Conservation (phyloP, 1,284 basidiomycete species). For the Ceratobasidium sp. region DNA sequence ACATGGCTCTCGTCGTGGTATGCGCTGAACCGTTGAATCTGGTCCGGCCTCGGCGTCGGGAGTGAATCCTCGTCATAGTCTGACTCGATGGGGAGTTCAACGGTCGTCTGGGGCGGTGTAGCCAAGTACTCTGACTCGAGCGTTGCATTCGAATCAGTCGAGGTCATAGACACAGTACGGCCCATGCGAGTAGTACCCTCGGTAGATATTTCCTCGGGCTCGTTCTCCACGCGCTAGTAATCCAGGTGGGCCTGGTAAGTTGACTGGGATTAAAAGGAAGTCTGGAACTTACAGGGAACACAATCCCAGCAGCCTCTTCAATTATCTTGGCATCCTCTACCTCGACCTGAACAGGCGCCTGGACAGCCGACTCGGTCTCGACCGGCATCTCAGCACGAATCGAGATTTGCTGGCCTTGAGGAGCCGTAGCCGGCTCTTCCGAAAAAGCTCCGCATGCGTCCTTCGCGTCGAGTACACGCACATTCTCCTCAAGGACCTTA, state of each 20-base stretch:
- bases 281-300: slow-evolving; percentile 3
- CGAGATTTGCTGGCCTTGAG: background rate
- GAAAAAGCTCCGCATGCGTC: background rate
- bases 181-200: background rate
- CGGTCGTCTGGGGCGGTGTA: background rate
- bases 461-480: background rate
- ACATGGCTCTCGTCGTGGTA: background rate
- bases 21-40: background rate
- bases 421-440: background rate
- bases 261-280: too few species aligned
- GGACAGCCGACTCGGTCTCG: background rate
- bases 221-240: slow-evolving; percentile 6
- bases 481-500: background rate
- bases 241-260: too few species aligned
- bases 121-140: slow-evolving; percentile 19
- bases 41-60: slow-evolving; percentile 11
- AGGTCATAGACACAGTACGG: slow-evolving; percentile 27
- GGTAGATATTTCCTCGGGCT: background rate
- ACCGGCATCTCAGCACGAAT: background rate
- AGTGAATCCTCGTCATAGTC: background rate
- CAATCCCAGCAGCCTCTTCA: background rate
- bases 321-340: too few species aligned
- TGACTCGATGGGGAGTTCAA: slow-evolving; percentile 27
- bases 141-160: slow-evolving; percentile 12
- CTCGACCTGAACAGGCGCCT: background rate